These are phyloP conservation scores for Colletotrichum australisinense DNA, from an alignment of 2,329 filamentous ascomycete genomes.

Conservation along the genomic window DNA sequence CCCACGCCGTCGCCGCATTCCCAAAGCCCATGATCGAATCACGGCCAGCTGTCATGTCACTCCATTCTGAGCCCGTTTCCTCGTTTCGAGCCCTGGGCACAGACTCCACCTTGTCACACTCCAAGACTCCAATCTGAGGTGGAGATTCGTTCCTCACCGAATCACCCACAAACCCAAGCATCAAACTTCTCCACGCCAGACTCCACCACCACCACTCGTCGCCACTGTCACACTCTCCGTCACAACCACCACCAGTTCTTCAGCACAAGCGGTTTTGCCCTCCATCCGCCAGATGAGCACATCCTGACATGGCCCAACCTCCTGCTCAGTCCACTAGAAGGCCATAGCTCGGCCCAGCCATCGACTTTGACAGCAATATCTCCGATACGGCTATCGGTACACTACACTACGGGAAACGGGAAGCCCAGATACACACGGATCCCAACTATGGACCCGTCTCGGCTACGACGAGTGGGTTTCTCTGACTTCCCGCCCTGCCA, in stretches of 20 bases:
- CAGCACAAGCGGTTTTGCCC: slow-evolving; percentile 9
- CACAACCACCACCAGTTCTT: slow-evolving; percentile 33
- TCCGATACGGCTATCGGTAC: background rate
- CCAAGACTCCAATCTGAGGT: slow-evolving; percentile 5
- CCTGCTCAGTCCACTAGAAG: background rate
- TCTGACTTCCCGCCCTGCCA: background rate
- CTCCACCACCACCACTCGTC: slow-evolving; percentile 19
- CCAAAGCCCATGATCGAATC: background rate
- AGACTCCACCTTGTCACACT: background rate
- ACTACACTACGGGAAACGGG: background rate
- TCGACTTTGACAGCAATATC: background rate
- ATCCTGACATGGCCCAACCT: background rate
- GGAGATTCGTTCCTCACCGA: background rate
- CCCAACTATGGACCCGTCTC: background rate
- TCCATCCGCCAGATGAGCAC: background rate
- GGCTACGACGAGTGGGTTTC: background rate
- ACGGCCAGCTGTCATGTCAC: background rate
- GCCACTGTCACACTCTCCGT: slow-evolving; percentile 15
- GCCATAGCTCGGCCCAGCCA: slow-evolving; percentile 13
- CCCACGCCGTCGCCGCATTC: slow-evolving; percentile 4
- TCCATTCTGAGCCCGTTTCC: background rate
- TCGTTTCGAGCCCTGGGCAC: background rate
- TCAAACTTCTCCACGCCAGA: slow-evolving; percentile 14
- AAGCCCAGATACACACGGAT: background rate
- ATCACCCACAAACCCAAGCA: background rate